Percentiles rank a stretch among this genome's conserved stretches.
phyloP scores from a whole-genome alignment of 2,329 filamentous ascomycete genomes.

The Diaporthe sp. region DNA sequence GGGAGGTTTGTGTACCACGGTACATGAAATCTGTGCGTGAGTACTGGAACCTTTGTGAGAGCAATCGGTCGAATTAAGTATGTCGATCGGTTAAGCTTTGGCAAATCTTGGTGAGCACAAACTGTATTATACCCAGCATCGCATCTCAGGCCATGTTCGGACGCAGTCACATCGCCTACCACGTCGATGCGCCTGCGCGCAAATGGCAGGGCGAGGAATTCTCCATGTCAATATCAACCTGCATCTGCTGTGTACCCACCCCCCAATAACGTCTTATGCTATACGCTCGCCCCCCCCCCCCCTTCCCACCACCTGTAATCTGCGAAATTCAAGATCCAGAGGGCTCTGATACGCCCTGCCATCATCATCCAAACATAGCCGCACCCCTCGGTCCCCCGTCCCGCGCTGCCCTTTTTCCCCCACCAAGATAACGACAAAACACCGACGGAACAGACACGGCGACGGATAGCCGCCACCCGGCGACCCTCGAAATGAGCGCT shows the following conservation, averaged over 20 bases:
- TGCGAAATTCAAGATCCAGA: not conserved
- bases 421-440: constrained; percentile 10
- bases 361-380: not conserved
- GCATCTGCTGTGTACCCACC: constrained; percentile 25
- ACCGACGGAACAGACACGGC: not conserved
- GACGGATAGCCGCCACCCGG: constrained; percentile 26
- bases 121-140: not conserved
- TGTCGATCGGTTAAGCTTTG: not conserved
- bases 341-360: not conserved
- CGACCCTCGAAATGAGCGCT: constrained; percentile 1
- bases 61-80: not conserved
- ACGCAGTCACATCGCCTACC: constrained; percentile 7
- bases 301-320: not conserved
- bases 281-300: not conserved
- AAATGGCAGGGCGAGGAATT: not conserved
- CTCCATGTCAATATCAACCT: constrained; percentile 4
- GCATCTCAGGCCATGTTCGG: constrained; percentile 9
- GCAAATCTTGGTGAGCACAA: not conserved
- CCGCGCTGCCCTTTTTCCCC: too few relatives aligned
- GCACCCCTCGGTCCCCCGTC: not conserved
- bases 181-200: not conserved
- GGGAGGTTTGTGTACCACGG: constrained; percentile 52
- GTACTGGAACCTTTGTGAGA: constrained; percentile 58
- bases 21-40: constrained; percentile 55
- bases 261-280: not conserved